These are phyloP conservation scores for Pythium monospermum DNA, from an alignment of 352 stramenopile genomes.

Conservation along the genomic window DNA sequence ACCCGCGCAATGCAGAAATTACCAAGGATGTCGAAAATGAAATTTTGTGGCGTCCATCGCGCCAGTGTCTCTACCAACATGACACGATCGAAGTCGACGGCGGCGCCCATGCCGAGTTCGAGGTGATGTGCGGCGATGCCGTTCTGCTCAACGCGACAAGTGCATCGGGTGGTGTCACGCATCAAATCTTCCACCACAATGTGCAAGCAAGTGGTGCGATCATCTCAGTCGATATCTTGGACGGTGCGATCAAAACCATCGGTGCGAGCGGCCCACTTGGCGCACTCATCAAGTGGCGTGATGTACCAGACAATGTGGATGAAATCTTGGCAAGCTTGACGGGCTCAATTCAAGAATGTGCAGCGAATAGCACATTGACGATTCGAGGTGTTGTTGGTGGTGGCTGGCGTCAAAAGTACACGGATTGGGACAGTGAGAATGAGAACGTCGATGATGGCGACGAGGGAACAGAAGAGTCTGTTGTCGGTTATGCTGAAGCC, in stretches of 20 bases:
- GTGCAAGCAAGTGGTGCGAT: constrained; percentile 24
- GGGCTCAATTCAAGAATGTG: constrained; percentile 15
- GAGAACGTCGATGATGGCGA: constrained; percentile 8
- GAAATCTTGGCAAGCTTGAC: constrained; percentile 12
- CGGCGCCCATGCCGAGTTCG: constrained; percentile 26
- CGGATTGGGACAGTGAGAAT: constrained; percentile 5
- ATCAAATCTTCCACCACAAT: constrained; percentile 21
- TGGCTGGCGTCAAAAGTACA: constrained; percentile 23
- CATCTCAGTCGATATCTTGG: constrained; percentile 18
- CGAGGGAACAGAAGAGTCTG: not conserved
- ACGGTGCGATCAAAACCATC: constrained; percentile 16
- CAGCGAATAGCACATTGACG: constrained; percentile 14
- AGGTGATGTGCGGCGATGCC: constrained; percentile 12
- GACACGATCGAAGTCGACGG: constrained; percentile 28
- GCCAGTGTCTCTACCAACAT: constrained; percentile 14
- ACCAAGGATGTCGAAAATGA: constrained; percentile 7
- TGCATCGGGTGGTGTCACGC: constrained; percentile 19
- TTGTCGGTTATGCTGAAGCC: constrained; percentile 25
- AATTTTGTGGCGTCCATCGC: constrained; percentile 25
- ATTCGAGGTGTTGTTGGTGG: constrained; percentile 24
- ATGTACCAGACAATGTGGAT: constrained; percentile 19
- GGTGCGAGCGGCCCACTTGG: constrained; percentile 14
- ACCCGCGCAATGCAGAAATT: constrained; percentile 18
- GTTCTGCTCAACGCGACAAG: constrained; percentile 18
- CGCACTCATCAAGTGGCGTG: constrained; percentile 16